Conservation (phyloP, 768 basidiomycete genomes). For the Crassisporium funariophilum region DNA sequence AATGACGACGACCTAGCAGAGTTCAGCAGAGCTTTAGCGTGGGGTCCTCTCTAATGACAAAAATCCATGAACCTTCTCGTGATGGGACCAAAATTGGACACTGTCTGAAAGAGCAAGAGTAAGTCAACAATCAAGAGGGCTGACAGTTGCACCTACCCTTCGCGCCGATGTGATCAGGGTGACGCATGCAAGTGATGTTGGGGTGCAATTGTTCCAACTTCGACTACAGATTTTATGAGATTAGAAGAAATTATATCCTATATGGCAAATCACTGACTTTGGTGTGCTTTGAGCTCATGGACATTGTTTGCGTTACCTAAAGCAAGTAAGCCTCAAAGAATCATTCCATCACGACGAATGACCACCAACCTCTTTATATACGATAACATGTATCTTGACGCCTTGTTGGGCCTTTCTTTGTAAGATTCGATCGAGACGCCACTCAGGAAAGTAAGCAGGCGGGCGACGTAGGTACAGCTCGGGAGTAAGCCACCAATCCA, state of each 20-base stretch:
- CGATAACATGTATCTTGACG: constrained; percentile 87
- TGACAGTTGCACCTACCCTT: constrained; percentile 46
- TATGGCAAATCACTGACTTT: constrained; percentile 51
- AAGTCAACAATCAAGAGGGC: not conserved
- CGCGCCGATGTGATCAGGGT: constrained; percentile 87
- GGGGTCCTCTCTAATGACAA: too few species aligned
- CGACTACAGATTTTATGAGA: constrained; percentile 56
- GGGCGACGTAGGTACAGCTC: constrained; percentile 95
- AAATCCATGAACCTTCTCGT: constrained; percentile 66
- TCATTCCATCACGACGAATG: not conserved
- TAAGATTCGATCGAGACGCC: constrained; percentile 84
- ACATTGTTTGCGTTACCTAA: constrained; percentile 89
- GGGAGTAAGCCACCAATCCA: constrained; percentile 95
- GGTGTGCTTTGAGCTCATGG: constrained; percentile 84
- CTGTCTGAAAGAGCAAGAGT: constrained; percentile 48
- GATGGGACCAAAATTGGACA: constrained; percentile 89
- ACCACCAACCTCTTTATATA: constrained; percentile 82
- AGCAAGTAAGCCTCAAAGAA: not conserved
- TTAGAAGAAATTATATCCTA: too few species aligned
- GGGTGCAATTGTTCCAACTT: constrained; percentile 81
- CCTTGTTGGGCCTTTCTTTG: constrained; percentile 90
- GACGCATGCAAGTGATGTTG: constrained; percentile 87
- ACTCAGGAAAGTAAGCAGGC: constrained; percentile 81
- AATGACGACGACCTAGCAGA: constrained; percentile 66
- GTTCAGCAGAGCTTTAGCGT: not conserved